A percentile compares a stretch with the other conserved stretches of the same genome.
Conservation (phyloP, 2,329 filamentous ascomycete species). For the Apiospora hydei region DNA sequence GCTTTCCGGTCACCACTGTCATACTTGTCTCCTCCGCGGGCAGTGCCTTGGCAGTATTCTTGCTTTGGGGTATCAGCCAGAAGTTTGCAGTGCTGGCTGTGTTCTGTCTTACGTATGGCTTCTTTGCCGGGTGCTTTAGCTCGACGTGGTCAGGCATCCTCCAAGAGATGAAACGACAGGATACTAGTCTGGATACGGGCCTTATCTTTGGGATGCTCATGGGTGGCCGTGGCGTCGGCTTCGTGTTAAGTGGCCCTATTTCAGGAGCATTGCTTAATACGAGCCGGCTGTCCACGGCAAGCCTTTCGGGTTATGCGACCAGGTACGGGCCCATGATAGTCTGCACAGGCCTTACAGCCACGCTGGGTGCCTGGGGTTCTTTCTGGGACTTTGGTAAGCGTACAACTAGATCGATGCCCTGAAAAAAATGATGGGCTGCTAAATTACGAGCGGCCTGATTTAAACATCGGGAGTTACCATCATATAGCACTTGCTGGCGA, state of each 20-base stretch:
- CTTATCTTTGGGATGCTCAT: conserved; percentile 17
- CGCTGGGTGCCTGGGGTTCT: background rate
- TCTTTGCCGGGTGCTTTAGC: conserved; percentile 70
- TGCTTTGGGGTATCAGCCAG: conserved; percentile 68
- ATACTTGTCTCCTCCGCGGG: conserved; percentile 64
- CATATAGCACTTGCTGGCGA: background rate
- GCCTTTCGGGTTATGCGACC: conserved; percentile 18
- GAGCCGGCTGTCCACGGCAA: background rate
- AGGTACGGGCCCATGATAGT: conserved; percentile 9
- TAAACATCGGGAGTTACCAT: background rate
- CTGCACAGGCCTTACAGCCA: conserved; percentile 8
- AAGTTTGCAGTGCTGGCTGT: conserved; percentile 61
- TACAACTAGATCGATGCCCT: background rate
- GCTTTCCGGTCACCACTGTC: conserved; percentile 55
- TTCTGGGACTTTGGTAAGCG: background rate
- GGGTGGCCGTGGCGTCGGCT: background rate
- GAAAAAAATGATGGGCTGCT: background rate
- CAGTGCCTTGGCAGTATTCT: conserved; percentile 61
- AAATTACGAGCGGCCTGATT: background rate
- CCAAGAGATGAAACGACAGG: conserved; percentile 31
- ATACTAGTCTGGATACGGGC: background rate
- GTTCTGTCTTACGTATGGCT: conserved; percentile 69
- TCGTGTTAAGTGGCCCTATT: background rate
- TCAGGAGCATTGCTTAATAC: background rate
- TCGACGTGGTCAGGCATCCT: conserved; percentile 60